Evolutionary conservation across 164 flowering plant genomes (phyloP), one percentile per base, ranked within the genome.

Genomic region (Macadamia tetraphylla): DNA sequence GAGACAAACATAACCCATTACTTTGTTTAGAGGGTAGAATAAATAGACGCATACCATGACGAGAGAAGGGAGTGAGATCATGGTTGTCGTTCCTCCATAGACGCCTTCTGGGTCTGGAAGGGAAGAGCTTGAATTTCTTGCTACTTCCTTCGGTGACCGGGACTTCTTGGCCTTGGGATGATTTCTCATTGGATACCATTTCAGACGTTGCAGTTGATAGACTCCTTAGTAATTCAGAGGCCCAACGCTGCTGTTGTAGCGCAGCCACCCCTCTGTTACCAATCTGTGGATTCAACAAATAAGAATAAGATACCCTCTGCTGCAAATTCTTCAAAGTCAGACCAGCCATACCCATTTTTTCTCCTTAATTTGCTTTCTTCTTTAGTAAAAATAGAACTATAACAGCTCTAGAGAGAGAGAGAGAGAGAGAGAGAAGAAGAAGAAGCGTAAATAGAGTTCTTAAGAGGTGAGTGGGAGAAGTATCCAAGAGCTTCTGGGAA

Each of bases 191-290:
- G 18, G 62, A 40, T 12, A 23, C 69, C 17, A 57, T 57, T n/a
- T 58, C 62, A 1, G 68, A 17, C 14, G 46, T 3, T 1, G 68
- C 31, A 6, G 62, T 44, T 40, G 82, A 71, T 9, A 75, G 72
- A 48, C 63, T 56, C 29, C 23, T 58, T 81, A 67, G 67, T 10
- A 76, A 60, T 73, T 71, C 79, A 35, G 67, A 67, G 30, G 64
- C 49, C 40, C 40, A 35, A 35, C 5, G 40, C 40, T 2, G 40
- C 40, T 35, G 40, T 35, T 35, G 40, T 35, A 5, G 40, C 9
- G 62, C 15, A 7, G 66, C 67, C 29, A n/a, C 29, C n/a, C 57
- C 3, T 66, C 71, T 43, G 59, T 52, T 73, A 17, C 67, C 63
- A 11, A 53, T 9, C 9, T 9, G 67, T 58, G 61, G 44, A 56